Evolutionary conservation across 2,329 filamentous ascomycete species (phyloP).

Genomic region (Curvularia spicifera): DNA sequence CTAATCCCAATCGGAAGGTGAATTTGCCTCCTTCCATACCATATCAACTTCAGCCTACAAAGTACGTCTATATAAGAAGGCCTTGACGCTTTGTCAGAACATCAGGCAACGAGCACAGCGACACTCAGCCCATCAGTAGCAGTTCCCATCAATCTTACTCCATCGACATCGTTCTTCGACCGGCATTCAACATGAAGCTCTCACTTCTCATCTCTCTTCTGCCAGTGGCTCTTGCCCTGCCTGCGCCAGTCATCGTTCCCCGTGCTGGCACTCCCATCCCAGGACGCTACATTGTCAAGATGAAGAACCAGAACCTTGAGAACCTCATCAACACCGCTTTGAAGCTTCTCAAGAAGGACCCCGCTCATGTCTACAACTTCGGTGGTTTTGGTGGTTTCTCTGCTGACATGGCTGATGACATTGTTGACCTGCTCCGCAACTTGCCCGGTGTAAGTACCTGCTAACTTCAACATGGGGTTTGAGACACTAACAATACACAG

Average conservation of each 20-base stretch:
- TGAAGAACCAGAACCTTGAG: constrained; percentile 49
- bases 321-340: constrained; percentile 37
- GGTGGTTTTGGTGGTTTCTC: constrained; percentile 51
- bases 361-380: constrained; percentile 48
- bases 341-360: constrained; percentile 33
- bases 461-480: neutral
- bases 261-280: constrained; percentile 48
- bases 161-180: constrained; percentile 19
- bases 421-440: constrained; percentile 38
- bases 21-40: constrained; percentile 22
- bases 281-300: constrained; percentile 56
- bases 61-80: constrained; percentile 41
- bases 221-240: constrained; percentile 46
- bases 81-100: constrained; percentile 16
- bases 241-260: constrained; percentile 51
- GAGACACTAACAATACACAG: constrained; percentile 22
- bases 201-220: constrained; percentile 48
- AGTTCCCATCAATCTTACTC: constrained; percentile 23
- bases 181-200: constrained; percentile 49
- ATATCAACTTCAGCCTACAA: constrained; percentile 12
- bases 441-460: constrained; percentile 36
- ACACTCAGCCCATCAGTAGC: constrained; percentile 29
- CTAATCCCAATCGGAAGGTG: constrained; percentile 45
- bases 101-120: constrained; percentile 40
- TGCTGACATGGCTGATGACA: constrained; percentile 42